These are phyloP conservation scores for Microthyrium microscopicum DNA, from an alignment of 2,329 filamentous ascomycete genomes.

Conservation along the genomic window DNA sequence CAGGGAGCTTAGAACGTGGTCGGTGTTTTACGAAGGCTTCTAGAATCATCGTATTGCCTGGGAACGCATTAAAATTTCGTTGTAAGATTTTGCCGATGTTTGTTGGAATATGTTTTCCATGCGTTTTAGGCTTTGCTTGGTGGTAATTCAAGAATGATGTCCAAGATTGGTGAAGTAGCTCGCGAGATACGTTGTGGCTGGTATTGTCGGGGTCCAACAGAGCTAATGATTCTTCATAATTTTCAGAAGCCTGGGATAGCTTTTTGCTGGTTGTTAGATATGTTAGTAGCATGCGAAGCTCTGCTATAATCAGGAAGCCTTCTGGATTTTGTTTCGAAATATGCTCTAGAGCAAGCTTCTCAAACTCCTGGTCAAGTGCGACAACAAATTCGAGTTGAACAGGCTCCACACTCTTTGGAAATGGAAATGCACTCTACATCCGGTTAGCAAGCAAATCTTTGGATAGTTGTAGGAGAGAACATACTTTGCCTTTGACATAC, in stretches of 20 bases:
- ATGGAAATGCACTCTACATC: conserved; percentile 5
- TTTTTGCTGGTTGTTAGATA: conserved; percentile 39
- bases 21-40: conserved; percentile 59
- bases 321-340: conserved; percentile 27
- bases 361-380: conserved; percentile 22
- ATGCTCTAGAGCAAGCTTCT: not conserved
- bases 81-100: too few species aligned
- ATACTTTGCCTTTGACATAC: conserved; percentile 12
- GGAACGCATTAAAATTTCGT: too few species aligned
- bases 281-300: conserved; percentile 31
- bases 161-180: conserved; percentile 53
- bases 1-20: conserved; percentile 49
- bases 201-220: conserved; percentile 15
- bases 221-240: conserved; percentile 16
- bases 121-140: conserved; percentile 37
- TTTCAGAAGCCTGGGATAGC: conserved; percentile 20
- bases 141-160: conserved; percentile 52
- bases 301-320: conserved; percentile 28
- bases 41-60: conserved; percentile 61
- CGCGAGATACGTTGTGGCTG: conserved; percentile 25
- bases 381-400: conserved; percentile 18
- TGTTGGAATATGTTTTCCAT: too few species aligned
- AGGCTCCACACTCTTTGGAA: conserved; percentile 1
- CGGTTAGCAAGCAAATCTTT: conserved; percentile 8
- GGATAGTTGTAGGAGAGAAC: conserved; percentile 10